Conservation (phyloP, 208 protist genomes). For the Leptomonas pyrrhocoris region DNA sequence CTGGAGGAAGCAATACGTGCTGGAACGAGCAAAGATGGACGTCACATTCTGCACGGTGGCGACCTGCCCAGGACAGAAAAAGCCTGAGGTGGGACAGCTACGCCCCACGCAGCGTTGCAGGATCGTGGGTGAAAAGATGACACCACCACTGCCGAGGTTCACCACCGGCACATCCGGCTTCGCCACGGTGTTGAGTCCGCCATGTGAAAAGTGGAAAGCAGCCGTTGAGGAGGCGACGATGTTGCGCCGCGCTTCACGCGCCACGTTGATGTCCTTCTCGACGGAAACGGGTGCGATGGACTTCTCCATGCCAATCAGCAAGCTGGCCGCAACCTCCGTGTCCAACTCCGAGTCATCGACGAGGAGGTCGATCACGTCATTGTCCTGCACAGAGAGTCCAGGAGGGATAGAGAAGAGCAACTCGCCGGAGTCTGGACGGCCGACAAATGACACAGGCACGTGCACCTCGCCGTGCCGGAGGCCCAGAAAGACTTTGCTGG, state of each 20-base stretch:
- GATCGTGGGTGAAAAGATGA: constrained; percentile 66
- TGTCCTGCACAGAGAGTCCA: constrained; percentile 29
- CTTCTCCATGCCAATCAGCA: constrained; percentile 67
- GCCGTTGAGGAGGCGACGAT: constrained; percentile 71
- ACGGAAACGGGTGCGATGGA: constrained; percentile 47
- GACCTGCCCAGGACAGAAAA: constrained; percentile 81
- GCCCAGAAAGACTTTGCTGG: constrained; percentile 73
- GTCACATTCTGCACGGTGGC: constrained; percentile 53
- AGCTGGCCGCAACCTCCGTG: constrained; percentile 68
- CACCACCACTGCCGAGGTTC: constrained; percentile 57
- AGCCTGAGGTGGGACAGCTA: constrained; percentile 63
- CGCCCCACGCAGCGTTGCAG: constrained; percentile 79
- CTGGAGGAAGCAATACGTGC: constrained; percentile 82
- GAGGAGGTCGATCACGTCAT: constrained; percentile 60
- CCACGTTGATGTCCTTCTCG: constrained; percentile 78
- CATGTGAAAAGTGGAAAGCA: constrained; percentile 84
- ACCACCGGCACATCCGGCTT: constrained; percentile 64
- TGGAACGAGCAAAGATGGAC: constrained; percentile 70
- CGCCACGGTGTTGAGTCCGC: constrained; percentile 75
- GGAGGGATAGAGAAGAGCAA: constrained; percentile 51
- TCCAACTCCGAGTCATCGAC: constrained; percentile 87
- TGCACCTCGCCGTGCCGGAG: constrained; percentile 47
- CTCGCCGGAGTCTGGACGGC: constrained; percentile 52
- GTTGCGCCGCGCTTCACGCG: constrained; percentile 68
- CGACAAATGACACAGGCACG: constrained; percentile 76